Evolutionary conservation across 495 filamentous ascomycete species (phyloP).

Genomic region (Podospora tetraspora): DNA sequence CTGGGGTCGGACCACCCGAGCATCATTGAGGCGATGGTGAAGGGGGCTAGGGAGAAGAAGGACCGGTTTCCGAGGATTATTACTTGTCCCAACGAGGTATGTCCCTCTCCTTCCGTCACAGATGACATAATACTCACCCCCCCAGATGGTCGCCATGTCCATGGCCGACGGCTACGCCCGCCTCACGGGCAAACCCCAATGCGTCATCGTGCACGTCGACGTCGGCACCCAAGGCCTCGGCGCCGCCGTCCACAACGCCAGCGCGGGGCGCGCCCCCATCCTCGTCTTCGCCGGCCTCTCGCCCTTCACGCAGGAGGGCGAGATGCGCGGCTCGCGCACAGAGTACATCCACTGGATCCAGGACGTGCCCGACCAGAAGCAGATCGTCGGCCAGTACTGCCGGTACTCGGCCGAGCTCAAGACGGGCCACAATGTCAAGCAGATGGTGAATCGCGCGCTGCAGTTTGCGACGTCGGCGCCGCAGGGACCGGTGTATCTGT

Average conservation of each 20-base stretch:
- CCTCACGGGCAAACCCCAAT: conserved; percentile 77
- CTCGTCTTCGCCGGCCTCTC: conserved; percentile 87
- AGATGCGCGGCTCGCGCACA: conserved; percentile 79
- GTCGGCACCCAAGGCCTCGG: conserved; percentile 88
- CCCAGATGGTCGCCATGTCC: conserved; percentile 91
- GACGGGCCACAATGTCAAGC: conserved; percentile 88
- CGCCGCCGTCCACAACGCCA: conserved; percentile 89
- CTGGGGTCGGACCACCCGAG: conserved; percentile 89
- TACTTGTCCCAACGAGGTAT: conserved; percentile 86
- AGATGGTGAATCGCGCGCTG: conserved; percentile 86
- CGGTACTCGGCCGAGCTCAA: conserved; percentile 90
- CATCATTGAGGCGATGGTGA: conserved; percentile 95
- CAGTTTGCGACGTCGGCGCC: conserved; percentile 81
- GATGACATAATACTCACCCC: conserved; percentile 9
- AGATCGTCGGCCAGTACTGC: conserved; percentile 89
- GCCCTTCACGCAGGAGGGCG: conserved; percentile 86
- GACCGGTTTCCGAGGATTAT: conserved; percentile 78
- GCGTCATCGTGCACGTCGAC: conserved; percentile 93
- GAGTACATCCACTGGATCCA: conserved; percentile 99
- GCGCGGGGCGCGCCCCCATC: conserved; percentile 77
- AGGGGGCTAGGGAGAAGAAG: conserved; percentile 61
- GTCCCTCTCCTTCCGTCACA: background rate
- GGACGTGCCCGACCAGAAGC: conserved; percentile 90
- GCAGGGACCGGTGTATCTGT: conserved; percentile 80
- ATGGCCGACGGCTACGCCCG: conserved; percentile 96